Evolutionary conservation across 2,329 filamentous ascomycete genomes (phyloP), one percentile per base, ranked within the genome.

Genomic region (Diplodia corticola): DNA sequence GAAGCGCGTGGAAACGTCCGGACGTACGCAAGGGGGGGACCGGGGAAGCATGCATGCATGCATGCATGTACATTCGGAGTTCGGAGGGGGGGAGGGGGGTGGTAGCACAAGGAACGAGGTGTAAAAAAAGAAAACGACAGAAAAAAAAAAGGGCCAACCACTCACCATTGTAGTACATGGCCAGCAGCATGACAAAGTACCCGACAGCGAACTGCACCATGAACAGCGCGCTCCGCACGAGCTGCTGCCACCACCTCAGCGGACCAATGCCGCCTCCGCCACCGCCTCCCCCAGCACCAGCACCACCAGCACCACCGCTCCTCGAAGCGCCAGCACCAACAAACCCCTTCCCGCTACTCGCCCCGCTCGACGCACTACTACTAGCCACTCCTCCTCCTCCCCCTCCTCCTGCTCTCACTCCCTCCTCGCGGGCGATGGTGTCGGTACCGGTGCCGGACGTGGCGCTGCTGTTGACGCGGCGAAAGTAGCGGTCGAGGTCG

Each of bases 171-270:
- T 84, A 88, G 69, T 87, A 87, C 86, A 88, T 88, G 20, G 85
- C 83, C 33, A 88, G 73, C 80, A 90, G 78, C 91, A 95, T 94
- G 72, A 94, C 78, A 70, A 94, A 87, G 75, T 94, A 95, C 2
- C 90, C 91, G 1, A 92, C 84, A 0, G 86, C 87, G 72, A 94
- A 92, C 70, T 91, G 89, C 4, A 87, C 66, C 79, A 88, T 88
- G 71, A 93, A 90, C 24, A 94, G 75, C 3, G 88, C 68, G 0
- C 91, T 88, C 5, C 91, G 85, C 4, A 90, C 73, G 0, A 84
- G 79, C 73, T 94, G 91, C 76, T 94, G 88, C 57, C 57, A 61
- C 57, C 57, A 61, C 17, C 30, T 28, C 26, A 49, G 28, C n/a
- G 44, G 88, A 24, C 84, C 71, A 24, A 84, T n/a, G n/a, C 71